These are phyloP conservation scores for Fusarium chlamydosporum DNA, from an alignment of 2,329 filamentous ascomycete species.

Conservation along the genomic window DNA sequence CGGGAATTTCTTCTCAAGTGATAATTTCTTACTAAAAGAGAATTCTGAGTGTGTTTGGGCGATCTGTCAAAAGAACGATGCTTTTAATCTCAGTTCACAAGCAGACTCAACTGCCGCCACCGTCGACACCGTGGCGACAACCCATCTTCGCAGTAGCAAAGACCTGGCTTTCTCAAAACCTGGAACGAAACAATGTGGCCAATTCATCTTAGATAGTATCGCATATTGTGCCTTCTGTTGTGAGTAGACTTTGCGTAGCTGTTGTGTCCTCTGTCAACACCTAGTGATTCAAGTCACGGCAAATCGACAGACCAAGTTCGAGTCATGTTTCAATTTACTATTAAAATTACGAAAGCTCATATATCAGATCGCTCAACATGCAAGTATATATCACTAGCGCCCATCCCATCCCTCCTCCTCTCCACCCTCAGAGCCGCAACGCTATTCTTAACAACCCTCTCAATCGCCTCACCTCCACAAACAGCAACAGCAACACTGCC, in stretches of 20 bases:
- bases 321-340: background rate
- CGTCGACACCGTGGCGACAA: too few species aligned
- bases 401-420: slow-evolving; percentile 25
- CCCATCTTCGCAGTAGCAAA: too few species aligned
- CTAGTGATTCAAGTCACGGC: too few species aligned
- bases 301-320: too few species aligned
- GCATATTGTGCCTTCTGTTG: too few species aligned
- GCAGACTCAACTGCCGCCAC: background rate
- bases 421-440: slow-evolving; percentile 35
- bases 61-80: background rate
- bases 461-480: slow-evolving; percentile 44
- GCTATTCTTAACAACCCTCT: slow-evolving; percentile 37
- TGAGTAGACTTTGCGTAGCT: too few species aligned
- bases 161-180: background rate
- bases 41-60: too few species aligned
- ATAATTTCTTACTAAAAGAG: accelerated
- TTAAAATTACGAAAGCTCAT: slow-evolving; percentile 23
- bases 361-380: slow-evolving; percentile 47
- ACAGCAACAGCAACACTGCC: slow-evolving; percentile 45
- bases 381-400: slow-evolving; percentile 37
- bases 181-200: too few species aligned
- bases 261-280: too few species aligned
- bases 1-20: background rate
- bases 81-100: background rate
- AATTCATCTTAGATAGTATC: background rate